Evolutionary conservation across 805 yeast genomes (phyloP).

Genomic region (Saccharomycodes ludwigii): DNA sequence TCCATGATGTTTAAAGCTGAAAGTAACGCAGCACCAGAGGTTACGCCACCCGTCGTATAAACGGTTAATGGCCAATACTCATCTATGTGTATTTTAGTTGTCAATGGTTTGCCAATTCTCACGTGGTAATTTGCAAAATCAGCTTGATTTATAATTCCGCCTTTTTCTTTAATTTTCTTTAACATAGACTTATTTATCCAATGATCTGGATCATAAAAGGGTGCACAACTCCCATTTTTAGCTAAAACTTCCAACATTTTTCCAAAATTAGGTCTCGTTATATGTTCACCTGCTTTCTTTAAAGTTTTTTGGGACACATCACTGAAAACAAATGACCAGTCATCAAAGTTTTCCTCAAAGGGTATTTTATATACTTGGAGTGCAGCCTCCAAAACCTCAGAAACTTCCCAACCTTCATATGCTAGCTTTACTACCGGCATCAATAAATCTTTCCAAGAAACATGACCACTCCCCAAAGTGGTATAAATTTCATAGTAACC

Average conservation of each 20-base stretch:
- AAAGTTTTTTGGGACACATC: conserved; percentile 21
- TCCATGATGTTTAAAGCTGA: conserved; percentile 63
- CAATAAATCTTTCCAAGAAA: conserved; percentile 61
- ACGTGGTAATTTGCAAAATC: conserved; percentile 60
- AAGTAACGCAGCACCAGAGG: conserved; percentile 73
- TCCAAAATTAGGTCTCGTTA: conserved; percentile 52
- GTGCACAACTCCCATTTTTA: conserved; percentile 57
- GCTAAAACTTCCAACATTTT: conserved; percentile 59
- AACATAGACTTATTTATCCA: conserved; percentile 56
- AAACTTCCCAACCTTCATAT: conserved; percentile 49
- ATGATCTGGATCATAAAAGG: conserved; percentile 77
- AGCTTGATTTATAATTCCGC: conserved; percentile 53
- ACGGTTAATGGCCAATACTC: conserved; percentile 31
- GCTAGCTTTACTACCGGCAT: conserved; percentile 63
- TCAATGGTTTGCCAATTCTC: conserved; percentile 27
- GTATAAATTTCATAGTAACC: conserved; percentile 58
- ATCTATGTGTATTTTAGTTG: conserved; percentile 30
- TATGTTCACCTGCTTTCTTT: conserved; percentile 42
- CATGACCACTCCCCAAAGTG: conserved; percentile 56
- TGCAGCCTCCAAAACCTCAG: conserved; percentile 32
- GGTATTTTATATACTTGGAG: conserved; percentile 27
- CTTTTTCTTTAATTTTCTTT: conserved; percentile 32
- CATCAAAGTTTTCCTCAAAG: conserved; percentile 22
- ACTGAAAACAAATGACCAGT: conserved; percentile 47
- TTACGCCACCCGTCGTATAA: conserved; percentile 56